phyloP scores from a whole-genome alignment of 163 green algal species.

The Chlorella variabilis region DNA sequence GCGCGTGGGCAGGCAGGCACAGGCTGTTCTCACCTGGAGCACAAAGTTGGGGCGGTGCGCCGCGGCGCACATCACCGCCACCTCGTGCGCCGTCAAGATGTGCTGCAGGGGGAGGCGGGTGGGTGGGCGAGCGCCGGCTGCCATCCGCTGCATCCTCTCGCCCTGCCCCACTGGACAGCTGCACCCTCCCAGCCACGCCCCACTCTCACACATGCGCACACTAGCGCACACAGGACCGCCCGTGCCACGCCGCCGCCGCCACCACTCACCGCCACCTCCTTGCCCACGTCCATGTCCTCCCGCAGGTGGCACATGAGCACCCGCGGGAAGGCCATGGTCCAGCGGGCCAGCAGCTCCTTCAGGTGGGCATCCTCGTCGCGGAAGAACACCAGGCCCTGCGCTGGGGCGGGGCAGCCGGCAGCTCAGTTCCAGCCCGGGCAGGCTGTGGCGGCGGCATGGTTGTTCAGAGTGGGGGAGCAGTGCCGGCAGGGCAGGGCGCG shows the following conservation, averaged over 20 bases:
- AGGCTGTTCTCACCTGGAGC: slow-evolving; percentile 11
- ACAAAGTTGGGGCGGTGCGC: slow-evolving; percentile 58
- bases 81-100: slow-evolving; percentile 69
- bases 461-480: no score
- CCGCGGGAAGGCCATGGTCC: slow-evolving; percentile 68
- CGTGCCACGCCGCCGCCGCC: no score
- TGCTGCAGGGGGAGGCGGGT: slow-evolving; percentile 43
- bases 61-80: slow-evolving; percentile 52
- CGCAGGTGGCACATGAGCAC: slow-evolving; percentile 71
- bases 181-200: no score
- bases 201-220: no score
- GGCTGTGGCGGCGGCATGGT: no score
- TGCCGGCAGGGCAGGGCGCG: no score
- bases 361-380: slow-evolving; percentile 13
- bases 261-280: slow-evolving; percentile 21
- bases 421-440: no score
- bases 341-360: slow-evolving; percentile 58
- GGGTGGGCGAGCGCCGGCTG: not conserved
- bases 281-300: slow-evolving; percentile 37
- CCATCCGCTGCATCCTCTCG: no score
- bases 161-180: no score
- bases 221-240: no score
- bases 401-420: not conserved
- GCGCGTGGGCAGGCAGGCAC: no score
- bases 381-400: slow-evolving; percentile 37